Evolutionary conservation across 306 rosid genomes (phyloP).

Genomic region (Astragalus membranaceus): DNA sequence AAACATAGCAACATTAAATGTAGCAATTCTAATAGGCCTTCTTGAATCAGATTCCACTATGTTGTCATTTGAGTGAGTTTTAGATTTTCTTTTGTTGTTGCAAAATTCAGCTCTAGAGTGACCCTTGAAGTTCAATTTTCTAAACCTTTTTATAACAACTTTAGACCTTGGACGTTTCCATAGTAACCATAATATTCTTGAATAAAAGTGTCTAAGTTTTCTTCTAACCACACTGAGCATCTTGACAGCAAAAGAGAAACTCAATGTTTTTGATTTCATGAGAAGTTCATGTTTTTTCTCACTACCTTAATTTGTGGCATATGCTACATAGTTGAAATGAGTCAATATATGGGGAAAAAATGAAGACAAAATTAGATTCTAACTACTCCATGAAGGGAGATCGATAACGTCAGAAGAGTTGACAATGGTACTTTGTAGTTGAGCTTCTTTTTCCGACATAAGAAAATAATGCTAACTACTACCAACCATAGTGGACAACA

Average conservation of each 20-base stretch:
- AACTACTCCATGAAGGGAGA: slow-evolving; percentile 37
- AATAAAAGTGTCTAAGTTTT: slow-evolving; percentile 44
- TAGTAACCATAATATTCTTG: slow-evolving; percentile 53
- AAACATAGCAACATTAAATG: slow-evolving; percentile 91
- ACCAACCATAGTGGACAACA: slow-evolving; percentile 24
- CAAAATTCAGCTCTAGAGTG: slow-evolving; percentile 27
- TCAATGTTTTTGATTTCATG: background rate
- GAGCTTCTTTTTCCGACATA: slow-evolving; percentile 47
- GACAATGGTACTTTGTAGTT: slow-evolving; percentile 51
- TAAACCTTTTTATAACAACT: slow-evolving; percentile 68
- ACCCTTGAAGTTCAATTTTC: slow-evolving; percentile 41
- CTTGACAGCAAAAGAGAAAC: slow-evolving; percentile 16
- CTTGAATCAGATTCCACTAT: slow-evolving; percentile 28
- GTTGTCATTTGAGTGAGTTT: slow-evolving; percentile 22
- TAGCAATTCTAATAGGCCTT: slow-evolving; percentile 62
- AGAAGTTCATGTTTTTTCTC: no score
- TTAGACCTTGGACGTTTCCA: slow-evolving; percentile 63
- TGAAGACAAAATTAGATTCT: slow-evolving; percentile 36
- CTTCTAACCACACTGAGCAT: slow-evolving; percentile 53
- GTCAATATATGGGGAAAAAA: slow-evolving; percentile 6
- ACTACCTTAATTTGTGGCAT: no score
- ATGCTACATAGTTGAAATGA: background rate
- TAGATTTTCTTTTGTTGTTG: slow-evolving; percentile 18
- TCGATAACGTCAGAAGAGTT: slow-evolving; percentile 32
- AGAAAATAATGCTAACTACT: slow-evolving; percentile 54